Percentiles rank a stretch among this genome's conserved stretches.
These are phyloP conservation scores for Chlamydomonas schloesseri DNA, from an alignment of 139 green algal species.

Conservation along the genomic window DNA sequence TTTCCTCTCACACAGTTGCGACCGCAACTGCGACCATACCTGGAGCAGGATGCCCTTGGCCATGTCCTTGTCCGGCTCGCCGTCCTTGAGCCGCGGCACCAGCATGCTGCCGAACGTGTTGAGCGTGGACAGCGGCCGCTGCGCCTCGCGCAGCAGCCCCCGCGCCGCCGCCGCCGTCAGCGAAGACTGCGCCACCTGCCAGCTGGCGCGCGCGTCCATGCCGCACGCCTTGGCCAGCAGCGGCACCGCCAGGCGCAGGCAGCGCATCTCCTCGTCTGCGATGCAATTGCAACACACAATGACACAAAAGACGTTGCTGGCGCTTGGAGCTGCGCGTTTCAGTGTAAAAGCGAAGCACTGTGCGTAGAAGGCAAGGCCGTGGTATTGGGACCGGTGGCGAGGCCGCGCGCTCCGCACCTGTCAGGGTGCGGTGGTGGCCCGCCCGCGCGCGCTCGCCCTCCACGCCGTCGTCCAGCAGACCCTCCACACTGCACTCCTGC, in stretches of 20 bases:
- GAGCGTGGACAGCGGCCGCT: slow-evolving; percentile 69
- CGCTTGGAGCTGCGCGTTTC: too few relatives aligned
- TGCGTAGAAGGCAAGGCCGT: too few relatives aligned
- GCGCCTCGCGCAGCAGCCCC: slow-evolving; percentile 64
- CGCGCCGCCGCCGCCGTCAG: slow-evolving; percentile 50
- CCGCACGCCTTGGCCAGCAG: slow-evolving; percentile 69
- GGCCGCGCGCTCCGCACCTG: too few relatives aligned
- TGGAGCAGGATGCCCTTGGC: slow-evolving; percentile 67
- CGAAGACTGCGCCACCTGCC: slow-evolving; percentile 50
- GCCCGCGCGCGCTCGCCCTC: not conserved
- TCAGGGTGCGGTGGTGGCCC: not conserved
- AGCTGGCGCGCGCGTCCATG: slow-evolving; percentile 67
- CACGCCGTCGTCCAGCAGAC: not conserved
- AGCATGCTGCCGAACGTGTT: slow-evolving; percentile 72
- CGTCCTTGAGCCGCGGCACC: slow-evolving; percentile 60
- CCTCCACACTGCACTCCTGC: not conserved
- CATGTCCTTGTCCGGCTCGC: slow-evolving; percentile 73
- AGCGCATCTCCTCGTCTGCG: slow-evolving; percentile 53
- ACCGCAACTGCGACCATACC: not conserved
- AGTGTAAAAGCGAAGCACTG: too few relatives aligned
- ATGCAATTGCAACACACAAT: too few relatives aligned
- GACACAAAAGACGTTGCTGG: too few relatives aligned
- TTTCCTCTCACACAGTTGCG: too few relatives aligned
- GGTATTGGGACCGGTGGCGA: too few relatives aligned
- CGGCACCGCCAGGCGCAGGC: slow-evolving; percentile 60